Evolutionary conservation across 2,329 filamentous ascomycete species (phyloP), one percentile per base, ranked within the genome.

Genomic region (Leptographium wingfieldii): DNA sequence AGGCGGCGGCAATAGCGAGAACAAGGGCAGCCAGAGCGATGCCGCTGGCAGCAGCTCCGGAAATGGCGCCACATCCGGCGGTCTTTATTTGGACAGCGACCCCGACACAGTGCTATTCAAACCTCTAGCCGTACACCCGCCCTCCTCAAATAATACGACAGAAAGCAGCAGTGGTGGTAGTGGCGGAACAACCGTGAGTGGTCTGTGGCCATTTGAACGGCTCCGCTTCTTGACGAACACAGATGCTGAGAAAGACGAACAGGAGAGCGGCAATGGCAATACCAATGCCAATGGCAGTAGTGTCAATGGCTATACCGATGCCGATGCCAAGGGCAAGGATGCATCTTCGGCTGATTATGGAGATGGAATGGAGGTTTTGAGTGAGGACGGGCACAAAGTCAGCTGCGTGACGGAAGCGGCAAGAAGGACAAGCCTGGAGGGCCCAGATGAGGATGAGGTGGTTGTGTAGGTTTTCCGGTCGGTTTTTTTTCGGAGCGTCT

Each of bases 201-300:
- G 80, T 27, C 71, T 84, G 5, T 84, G 81, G 81, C 81, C 81
- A 0, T 84, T 84, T 65, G 76, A 77, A n/a, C 71, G 73, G 43
- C 73, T 76, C 29, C 65, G 69, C 16, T 69, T 67, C 60, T 61
- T 70, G 35, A 27, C 46, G 19, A 46, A 33, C 33, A 33, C 57
- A 3, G 31, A 46, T 31, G 53, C 38, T 38, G 46, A 57, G 16
- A 57, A 51, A 16, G 31, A 55, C 11, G 49, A 48, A 29, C 31
- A 43, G 48, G 67, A 72, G 33, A 54, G n/a, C 35, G 25, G 14
- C 25, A 31, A 19, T 19, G 49, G 49, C 25, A 51, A 7, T 51
- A 12, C 14, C 49, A 19, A 52, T 27, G 49, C 5, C 49, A n/a
- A 27, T 29, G 31, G 10, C 2, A 35, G 14, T 11, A 27, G 22